These are phyloP conservation scores for Malassezia arunalokei DNA, from an alignment of 1,284 basidiomycete genomes.

Conservation along the genomic window DNA sequence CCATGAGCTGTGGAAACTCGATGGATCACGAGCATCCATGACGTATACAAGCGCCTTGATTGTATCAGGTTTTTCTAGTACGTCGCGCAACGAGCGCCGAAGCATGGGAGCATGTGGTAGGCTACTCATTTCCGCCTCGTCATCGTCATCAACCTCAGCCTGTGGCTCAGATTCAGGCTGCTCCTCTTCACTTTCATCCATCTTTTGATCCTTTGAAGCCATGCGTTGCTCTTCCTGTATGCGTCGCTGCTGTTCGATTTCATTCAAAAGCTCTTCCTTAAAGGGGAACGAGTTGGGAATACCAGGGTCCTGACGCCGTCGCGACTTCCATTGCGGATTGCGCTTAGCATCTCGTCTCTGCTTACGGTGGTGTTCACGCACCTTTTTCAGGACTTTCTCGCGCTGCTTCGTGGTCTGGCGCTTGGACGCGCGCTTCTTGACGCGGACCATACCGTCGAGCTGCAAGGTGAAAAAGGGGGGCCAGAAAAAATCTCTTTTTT, in stretches of 20 bases:
- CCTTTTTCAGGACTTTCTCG: slow-evolving; percentile 41
- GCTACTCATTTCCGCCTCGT: not conserved
- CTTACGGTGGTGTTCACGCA: slow-evolving; percentile 42
- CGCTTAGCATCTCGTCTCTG: slow-evolving; percentile 61
- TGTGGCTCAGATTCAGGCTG: not conserved
- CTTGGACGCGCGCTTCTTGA: slow-evolving; percentile 39
- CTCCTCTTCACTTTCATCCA: slow-evolving; percentile 14
- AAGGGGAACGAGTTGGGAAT: slow-evolving; percentile 95
- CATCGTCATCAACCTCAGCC: not conserved
- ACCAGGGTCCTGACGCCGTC: slow-evolving; percentile 70
- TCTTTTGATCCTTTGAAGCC: slow-evolving; percentile 11
- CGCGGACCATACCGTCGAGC: slow-evolving; percentile 24
- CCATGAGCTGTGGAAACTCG: slow-evolving; percentile 28
- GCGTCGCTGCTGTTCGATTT: slow-evolving; percentile 48
- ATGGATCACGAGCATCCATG: slow-evolving; percentile 35
- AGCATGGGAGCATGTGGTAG: slow-evolving; percentile 18
- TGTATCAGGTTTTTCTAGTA: slow-evolving; percentile 16
- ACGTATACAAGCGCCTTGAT: slow-evolving; percentile 26
- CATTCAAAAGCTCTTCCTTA: slow-evolving; percentile 90
- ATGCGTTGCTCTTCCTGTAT: slow-evolving; percentile 23
- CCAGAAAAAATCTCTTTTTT: slow-evolving; percentile 1
- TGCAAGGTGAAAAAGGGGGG: not conserved
- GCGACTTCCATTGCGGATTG: slow-evolving; percentile 61
- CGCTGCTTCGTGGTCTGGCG: slow-evolving; percentile 35
- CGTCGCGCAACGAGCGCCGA: slow-evolving; percentile 14